A percentile compares a stretch with the other conserved stretches of the same genome.
Evolutionary conservation across 352 stramenopile genomes (phyloP).

Genomic region (Pythium phragmiticola): DNA sequence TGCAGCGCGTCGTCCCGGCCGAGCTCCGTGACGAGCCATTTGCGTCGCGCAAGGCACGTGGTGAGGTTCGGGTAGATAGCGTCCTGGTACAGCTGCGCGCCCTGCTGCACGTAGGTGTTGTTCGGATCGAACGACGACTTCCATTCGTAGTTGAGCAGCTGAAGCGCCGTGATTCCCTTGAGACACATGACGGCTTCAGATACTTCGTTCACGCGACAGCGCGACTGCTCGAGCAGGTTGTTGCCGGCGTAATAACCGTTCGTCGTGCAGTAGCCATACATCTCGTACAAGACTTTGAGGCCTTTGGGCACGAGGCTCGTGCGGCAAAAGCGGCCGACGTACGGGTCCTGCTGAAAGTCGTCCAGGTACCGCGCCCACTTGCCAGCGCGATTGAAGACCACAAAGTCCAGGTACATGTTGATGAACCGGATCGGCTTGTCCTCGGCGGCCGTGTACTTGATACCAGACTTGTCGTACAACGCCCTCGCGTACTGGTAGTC

Average conservation of each 20-base stretch:
- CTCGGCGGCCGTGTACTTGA: conserved; percentile 13
- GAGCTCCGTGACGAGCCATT: conserved; percentile 4
- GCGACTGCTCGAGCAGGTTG: conserved; percentile 7
- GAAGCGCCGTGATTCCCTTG: conserved; percentile 23
- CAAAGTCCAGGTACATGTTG: conserved; percentile 28
- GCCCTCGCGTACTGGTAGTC: conserved; percentile 22
- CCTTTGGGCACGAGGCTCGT: conserved; percentile 17
- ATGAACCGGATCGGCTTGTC: conserved; percentile 26
- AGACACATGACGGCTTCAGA: conserved; percentile 25
- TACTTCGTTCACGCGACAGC: conserved; percentile 22
- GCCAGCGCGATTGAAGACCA: conserved; percentile 20
- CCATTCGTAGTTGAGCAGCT: conserved; percentile 31
- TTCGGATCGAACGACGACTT: conserved; percentile 5
- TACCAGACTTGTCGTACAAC: conserved; percentile 19
- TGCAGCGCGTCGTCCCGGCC: conserved; percentile 18
- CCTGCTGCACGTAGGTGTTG: conserved; percentile 19
- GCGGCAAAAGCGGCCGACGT: conserved; percentile 21
- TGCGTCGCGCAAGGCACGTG: conserved; percentile 16
- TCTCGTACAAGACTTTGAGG: neutral
- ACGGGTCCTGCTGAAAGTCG: conserved; percentile 23
- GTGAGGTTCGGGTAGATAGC: conserved; percentile 19
- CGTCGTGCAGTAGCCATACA: conserved; percentile 6
- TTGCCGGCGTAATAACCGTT: conserved; percentile 9
- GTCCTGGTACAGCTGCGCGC: conserved; percentile 12
- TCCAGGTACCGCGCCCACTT: conserved; percentile 18